Evolutionary conservation across 2,329 filamentous ascomycete species (phyloP), one percentile per base, ranked within the genome.

Genomic region (Aspergillus sp.): DNA sequence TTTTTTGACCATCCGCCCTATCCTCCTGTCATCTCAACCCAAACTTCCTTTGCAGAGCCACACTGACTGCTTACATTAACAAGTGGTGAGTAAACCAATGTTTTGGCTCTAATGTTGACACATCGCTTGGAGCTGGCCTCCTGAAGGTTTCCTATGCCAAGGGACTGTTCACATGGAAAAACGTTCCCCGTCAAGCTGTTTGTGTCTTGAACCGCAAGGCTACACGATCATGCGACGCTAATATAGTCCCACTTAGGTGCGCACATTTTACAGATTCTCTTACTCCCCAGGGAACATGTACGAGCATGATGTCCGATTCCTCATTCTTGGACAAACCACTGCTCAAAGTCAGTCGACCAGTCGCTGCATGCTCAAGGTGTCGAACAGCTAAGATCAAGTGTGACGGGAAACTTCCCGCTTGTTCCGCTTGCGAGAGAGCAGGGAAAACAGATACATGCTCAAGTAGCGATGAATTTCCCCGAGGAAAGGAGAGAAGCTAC

Each of bases 321-420:
- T 71, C 69, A n/a, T 76, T 77, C 65, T 67, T 79, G 63, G 76
- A 79, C 60, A 74, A 71, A 54, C 77, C 77, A 8, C 65, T 79
- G 56, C 71, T 80, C 43, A 79, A 79, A 70, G 91, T 94, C 65
- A 93, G 90, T 72, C 85, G 91, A 65, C 91, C 91, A 5, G 90
- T 92, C 54, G 90, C 90, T 58, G 91, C 91, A 25, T 94, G 91
- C 75, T 91, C 90, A 62, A 84, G 90, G 82, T 94, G 91, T 81
- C 91, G 95, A 63, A 87, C 90, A 64, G 93, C 94, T 57, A 99
- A 99, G 81, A 93, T 98, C 75, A 97, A 96, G 87, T 99, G 95
- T 73, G 95, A 98, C 80, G 94, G 95, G 64, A 97, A 97, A 77
- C 82, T 98, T 43, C 95, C 95, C 11, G 93, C 93, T 7, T 99